These are phyloP conservation scores for Arabidopsis suecica DNA, from an alignment of 345 rosid species.

Conservation along the genomic window DNA sequence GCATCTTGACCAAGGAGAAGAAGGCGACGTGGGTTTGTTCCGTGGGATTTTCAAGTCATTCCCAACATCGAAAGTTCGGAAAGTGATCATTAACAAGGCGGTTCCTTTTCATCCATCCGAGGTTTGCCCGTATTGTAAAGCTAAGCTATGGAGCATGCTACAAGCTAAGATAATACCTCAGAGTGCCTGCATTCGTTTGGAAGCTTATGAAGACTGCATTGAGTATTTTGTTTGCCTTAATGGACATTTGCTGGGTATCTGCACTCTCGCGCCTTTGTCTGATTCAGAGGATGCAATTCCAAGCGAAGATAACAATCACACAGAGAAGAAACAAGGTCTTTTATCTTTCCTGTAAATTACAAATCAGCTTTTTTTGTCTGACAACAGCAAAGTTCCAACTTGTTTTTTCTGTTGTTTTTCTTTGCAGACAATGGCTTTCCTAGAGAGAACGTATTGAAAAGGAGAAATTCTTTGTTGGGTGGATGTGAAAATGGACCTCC, in stretches of 20 bases:
- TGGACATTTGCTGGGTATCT: constrained; percentile 91
- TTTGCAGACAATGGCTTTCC: constrained; percentile 33
- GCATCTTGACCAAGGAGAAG: constrained; percentile 98
- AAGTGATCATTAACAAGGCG: constrained; percentile 67
- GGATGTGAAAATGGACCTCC: constrained; percentile 39
- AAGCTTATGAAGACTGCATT: constrained; percentile 85
- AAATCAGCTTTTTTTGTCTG: not conserved
- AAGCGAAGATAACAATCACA: constrained; percentile 49
- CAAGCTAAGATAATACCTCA: constrained; percentile 94
- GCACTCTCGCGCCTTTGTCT: constrained; percentile 90
- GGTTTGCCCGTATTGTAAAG: constrained; percentile 92
- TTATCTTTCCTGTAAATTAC: not conserved
- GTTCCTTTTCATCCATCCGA: constrained; percentile 90
- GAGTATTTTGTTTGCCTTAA: constrained; percentile 95
- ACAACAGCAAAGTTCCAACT: not conserved
- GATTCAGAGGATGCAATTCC: constrained; percentile 85
- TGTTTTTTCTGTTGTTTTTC: not conserved
- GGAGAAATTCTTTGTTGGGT: constrained; percentile 43
- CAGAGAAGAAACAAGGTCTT: constrained; percentile 46
- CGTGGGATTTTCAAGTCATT: constrained; percentile 95
- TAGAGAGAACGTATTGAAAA: constrained; percentile 37
- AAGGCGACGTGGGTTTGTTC: constrained; percentile 95
- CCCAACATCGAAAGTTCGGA: constrained; percentile 71
- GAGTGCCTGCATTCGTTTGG: constrained; percentile 93
- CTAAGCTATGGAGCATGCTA: constrained; percentile 93